phyloP scores from a whole-genome alignment of 2,329 filamentous ascomycete genomes.

The Curvularia sp. region DNA sequence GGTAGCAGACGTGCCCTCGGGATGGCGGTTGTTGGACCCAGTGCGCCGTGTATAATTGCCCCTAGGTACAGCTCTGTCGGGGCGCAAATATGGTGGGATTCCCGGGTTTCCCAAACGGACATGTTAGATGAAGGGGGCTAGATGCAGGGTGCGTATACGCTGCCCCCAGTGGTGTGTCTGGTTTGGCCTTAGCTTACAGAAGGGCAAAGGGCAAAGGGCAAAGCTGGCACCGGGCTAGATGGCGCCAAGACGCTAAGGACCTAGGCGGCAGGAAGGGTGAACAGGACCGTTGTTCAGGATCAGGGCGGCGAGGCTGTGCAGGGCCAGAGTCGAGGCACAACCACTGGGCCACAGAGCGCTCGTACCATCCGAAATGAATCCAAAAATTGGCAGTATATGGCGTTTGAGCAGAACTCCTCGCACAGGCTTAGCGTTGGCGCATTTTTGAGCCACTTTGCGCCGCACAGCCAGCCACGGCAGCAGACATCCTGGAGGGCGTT shows the following conservation, averaged over 20 bases:
- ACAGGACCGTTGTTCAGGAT: neutral
- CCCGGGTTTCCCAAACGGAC: neutral
- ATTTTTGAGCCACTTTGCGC: too few species aligned
- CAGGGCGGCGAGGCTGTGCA: neutral
- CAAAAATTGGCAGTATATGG: neutral
- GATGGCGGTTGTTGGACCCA: too few species aligned
- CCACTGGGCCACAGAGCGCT: neutral
- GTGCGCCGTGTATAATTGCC: neutral
- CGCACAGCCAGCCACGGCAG: neutral
- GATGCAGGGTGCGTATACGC: neutral
- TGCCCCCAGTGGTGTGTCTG: neutral
- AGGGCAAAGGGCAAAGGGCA: too few species aligned
- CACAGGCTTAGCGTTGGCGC: neutral
- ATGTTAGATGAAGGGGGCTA: neutral
- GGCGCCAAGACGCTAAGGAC: neutral
- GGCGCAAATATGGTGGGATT: neutral
- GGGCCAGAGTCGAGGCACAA: neutral
- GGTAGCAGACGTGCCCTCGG: neutral
- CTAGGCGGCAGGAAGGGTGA: neutral
- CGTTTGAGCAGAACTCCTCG: neutral
- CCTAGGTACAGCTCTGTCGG: neutral
- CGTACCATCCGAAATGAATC: neutral
- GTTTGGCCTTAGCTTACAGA: neutral
- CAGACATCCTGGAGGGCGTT: neutral
- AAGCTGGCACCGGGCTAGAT: neutral